Conservation (phyloP, 2,329 filamentous ascomycete species). For the Pezicula radicicola region DNA sequence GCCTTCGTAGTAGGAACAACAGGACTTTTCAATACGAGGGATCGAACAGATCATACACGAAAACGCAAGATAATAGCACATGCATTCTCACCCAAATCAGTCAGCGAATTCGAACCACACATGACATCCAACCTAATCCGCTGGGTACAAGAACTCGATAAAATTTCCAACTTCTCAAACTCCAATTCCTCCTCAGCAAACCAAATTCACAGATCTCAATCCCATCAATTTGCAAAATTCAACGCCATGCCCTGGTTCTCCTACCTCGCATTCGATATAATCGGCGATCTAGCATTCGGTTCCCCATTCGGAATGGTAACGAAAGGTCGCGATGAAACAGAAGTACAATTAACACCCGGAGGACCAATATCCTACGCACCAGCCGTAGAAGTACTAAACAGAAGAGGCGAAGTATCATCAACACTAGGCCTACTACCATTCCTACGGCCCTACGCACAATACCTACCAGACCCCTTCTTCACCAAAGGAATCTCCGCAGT, state of each 20-base stretch:
- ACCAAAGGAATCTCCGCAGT: constrained; percentile 68
- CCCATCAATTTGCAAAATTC: constrained; percentile 48
- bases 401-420: constrained; percentile 80
- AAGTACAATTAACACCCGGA: constrained; percentile 60
- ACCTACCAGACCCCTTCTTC: constrained; percentile 78
- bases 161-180: constrained; percentile 37
- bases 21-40: constrained; percentile 85
- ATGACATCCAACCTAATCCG: constrained; percentile 74
- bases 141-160: constrained; percentile 70
- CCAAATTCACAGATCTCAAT: too few species aligned
- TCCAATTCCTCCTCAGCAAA: too few species aligned
- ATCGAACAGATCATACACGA: constrained; percentile 74
- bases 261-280: constrained; percentile 49
- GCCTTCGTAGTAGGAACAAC: constrained; percentile 82
- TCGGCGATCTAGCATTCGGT: constrained; percentile 61
- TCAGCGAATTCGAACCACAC: constrained; percentile 83
- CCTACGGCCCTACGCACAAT: constrained; percentile 75
- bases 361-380: constrained; percentile 63
- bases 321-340: constrained; percentile 69
- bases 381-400: constrained; percentile 82
- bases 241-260: constrained; percentile 80
- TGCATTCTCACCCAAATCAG: constrained; percentile 76
- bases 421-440: constrained; percentile 70
- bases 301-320: constrained; percentile 78
- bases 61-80: constrained; percentile 86